Evolutionary conservation across 495 filamentous ascomycete genomes (phyloP).

Genomic region (Amorphotheca resinae): DNA sequence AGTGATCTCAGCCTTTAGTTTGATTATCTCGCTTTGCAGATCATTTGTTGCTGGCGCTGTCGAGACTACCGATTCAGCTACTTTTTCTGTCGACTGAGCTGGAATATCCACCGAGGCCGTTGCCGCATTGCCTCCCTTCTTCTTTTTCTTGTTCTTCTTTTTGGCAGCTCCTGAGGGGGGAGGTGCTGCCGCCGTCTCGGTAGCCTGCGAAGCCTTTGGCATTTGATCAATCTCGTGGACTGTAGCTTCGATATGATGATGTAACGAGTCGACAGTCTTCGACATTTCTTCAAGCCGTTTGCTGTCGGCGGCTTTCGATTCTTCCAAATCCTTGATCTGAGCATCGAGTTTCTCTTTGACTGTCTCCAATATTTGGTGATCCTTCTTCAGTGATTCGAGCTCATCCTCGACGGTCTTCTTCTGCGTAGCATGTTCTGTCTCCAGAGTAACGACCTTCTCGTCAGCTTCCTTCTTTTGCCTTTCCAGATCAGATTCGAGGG

Average conservation of each 20-base stretch:
- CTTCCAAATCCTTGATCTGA: constrained; percentile 14
- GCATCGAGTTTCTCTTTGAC: constrained; percentile 4
- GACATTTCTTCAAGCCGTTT: constrained; percentile 26
- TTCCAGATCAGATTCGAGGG: constrained; percentile 13
- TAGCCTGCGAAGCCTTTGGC: not conserved
- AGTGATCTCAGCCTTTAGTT: constrained; percentile 28
- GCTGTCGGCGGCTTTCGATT: constrained; percentile 9
- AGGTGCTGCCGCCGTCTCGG: constrained; percentile 5
- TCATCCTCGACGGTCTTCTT: constrained; percentile 13
- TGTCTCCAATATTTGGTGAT: constrained; percentile 9
- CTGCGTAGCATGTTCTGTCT: constrained; percentile 9
- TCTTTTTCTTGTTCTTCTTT: constrained; percentile 87
- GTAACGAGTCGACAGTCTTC: constrained; percentile 10
- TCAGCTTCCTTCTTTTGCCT: constrained; percentile 12
- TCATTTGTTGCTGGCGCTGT: constrained; percentile 5
- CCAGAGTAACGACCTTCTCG: constrained; percentile 7
- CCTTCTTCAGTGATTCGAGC: constrained; percentile 17
- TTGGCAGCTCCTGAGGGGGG: constrained; percentile 32
- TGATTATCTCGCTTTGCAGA: constrained; percentile 16
- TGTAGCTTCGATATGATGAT: constrained; percentile 12
- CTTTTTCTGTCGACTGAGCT: constrained; percentile 17
- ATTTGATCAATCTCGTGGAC: constrained; percentile 11
- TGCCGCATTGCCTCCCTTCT: constrained; percentile 49
- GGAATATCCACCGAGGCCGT: constrained; percentile 5
- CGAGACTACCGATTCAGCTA: constrained; percentile 1